Conservation (phyloP, 164 flowering plant genomes). For the Liquidambar formosana region DNA sequence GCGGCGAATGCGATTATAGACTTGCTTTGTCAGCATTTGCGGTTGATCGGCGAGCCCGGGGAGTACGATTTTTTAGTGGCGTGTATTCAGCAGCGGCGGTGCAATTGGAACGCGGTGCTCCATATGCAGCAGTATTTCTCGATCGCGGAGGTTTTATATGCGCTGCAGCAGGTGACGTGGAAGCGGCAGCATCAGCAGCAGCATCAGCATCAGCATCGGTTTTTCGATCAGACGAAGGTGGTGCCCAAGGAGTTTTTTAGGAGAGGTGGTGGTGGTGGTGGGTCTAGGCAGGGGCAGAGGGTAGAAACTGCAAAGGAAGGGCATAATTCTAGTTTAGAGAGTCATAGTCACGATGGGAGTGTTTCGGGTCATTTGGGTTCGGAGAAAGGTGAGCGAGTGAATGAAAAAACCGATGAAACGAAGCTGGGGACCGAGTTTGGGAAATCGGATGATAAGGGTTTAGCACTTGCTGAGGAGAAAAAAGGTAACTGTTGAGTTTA, state of each 20-base stretch:
- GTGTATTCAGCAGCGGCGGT: constrained; percentile 71
- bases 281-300: constrained; percentile 41
- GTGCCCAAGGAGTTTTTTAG: constrained; percentile 45
- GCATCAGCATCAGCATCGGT: constrained; percentile 40
- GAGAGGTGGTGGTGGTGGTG: constrained; percentile 37
- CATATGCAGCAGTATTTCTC: constrained; percentile 91
- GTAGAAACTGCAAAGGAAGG: constrained; percentile 36
- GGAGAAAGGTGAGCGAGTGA: constrained; percentile 16
- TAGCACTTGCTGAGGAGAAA: constrained; percentile 29
- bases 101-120: constrained; percentile 75
- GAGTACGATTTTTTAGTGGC: constrained; percentile 69
- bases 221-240: constrained; percentile 30
- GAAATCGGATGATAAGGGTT: constrained; percentile 26
- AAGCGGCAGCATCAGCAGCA: constrained; percentile 46
- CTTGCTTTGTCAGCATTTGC: constrained; percentile 65
- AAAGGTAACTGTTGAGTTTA: constrained; percentile 39
- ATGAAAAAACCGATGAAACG: constrained; percentile 26
- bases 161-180: constrained; percentile 67
- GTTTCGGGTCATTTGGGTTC: constrained; percentile 16
- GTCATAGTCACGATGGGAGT: constrained; percentile 17
- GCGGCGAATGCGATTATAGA: constrained; percentile 92
- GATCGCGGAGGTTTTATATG: constrained; percentile 52
- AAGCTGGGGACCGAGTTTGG: constrained; percentile 22
- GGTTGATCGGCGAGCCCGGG: constrained; percentile 56
- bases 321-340: constrained; percentile 26